Conservation (phyloP, 805 yeast genomes). For the Ogataea saltuana region DNA sequence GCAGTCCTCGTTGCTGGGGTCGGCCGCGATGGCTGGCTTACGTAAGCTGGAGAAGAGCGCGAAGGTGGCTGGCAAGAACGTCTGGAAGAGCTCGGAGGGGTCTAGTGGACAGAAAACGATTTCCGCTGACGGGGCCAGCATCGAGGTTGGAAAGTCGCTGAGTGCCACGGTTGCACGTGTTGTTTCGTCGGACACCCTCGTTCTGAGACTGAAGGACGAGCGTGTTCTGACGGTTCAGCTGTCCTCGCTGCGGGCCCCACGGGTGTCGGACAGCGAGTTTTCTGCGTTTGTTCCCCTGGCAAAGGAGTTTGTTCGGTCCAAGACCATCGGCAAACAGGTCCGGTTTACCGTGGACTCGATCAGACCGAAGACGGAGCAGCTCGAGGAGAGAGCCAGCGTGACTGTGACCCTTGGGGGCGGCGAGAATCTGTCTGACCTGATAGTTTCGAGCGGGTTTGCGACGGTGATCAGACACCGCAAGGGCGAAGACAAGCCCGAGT, state of each 20-base stretch:
- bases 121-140: slow-evolving; percentile 27
- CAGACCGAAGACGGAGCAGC: slow-evolving; percentile 59
- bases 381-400: slow-evolving; percentile 68
- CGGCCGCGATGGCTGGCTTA: slow-evolving; percentile 57
- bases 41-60: slow-evolving; percentile 69
- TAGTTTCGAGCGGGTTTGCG: slow-evolving; percentile 70
- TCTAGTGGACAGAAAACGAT: background rate
- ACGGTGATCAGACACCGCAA: slow-evolving; percentile 77
- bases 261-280: slow-evolving; percentile 55
- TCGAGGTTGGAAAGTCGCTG: slow-evolving; percentile 47
- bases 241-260: slow-evolving; percentile 75
- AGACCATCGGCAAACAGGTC: slow-evolving; percentile 71
- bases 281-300: slow-evolving; percentile 63
- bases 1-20: slow-evolving; percentile 72
- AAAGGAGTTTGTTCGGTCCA: slow-evolving; percentile 71
- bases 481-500: slow-evolving; percentile 66
- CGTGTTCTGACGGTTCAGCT: slow-evolving; percentile 68
- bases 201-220: slow-evolving; percentile 49
- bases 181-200: slow-evolving; percentile 67
- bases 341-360: slow-evolving; percentile 60
- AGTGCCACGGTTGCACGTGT: slow-evolving; percentile 61
- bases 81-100: slow-evolving; percentile 49
- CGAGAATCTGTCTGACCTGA: slow-evolving; percentile 56
- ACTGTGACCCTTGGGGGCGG: slow-evolving; percentile 52
- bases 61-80: slow-evolving; percentile 51